Percentiles rank a stretch among this genome's conserved stretches.
Evolutionary conservation across 441 rosid species (phyloP).

Genomic region (Gossypium laxum): DNA sequence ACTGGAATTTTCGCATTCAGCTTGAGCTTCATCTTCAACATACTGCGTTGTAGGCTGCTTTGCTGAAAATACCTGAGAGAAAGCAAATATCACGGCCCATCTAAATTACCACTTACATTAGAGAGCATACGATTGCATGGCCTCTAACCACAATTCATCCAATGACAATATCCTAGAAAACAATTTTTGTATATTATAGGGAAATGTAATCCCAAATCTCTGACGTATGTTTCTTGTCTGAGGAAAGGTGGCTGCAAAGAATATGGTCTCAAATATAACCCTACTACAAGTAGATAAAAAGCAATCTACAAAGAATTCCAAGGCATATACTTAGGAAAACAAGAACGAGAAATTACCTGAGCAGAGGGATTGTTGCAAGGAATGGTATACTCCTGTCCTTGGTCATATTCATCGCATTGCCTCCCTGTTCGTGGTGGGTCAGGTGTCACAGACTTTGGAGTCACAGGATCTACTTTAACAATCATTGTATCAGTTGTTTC

Average conservation of each 20-base stretch:
- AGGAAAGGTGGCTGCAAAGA: neutral
- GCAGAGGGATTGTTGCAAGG: slow-evolving; percentile 18
- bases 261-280: neutral
- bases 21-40: slow-evolving; percentile 28
- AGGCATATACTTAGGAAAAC: neutral
- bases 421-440: slow-evolving; percentile 46
- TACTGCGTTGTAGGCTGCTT: slow-evolving; percentile 21
- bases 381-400: slow-evolving; percentile 20
- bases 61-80: neutral
- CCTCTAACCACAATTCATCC: neutral
- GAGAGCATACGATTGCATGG: slow-evolving; percentile 6
- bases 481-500: slow-evolving; percentile 29
- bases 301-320: neutral
- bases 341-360: slow-evolving; percentile 31
- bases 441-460: slow-evolving; percentile 61
- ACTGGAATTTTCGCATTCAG: slow-evolving; percentile 22
- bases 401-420: slow-evolving; percentile 27
- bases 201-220: neutral
- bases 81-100: slow-evolving; percentile 9
- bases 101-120: neutral
- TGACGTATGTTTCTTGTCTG: neutral
- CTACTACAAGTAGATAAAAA: neutral
- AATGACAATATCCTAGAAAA: neutral
- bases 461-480: slow-evolving; percentile 55
- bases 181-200: neutral